Percentiles rank a stretch among this genome's conserved stretches.
phyloP scores from a whole-genome alignment of 176 grass and related monocot species.

The Zoysia pacifica region DNA sequence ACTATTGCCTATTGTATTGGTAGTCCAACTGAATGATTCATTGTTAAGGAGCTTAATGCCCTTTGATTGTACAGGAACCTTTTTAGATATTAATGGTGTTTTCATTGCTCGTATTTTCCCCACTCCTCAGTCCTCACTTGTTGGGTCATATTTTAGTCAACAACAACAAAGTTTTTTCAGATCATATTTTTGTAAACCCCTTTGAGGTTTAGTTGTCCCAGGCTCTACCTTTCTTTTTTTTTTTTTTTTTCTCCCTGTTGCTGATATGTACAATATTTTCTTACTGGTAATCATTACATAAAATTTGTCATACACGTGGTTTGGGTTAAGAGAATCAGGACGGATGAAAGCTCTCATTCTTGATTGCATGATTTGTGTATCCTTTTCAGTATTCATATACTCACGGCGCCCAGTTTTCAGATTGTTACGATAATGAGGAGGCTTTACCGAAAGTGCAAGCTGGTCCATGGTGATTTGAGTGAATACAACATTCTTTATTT shows the following conservation, averaged over 20 bases:
- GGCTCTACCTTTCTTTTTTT: no score
- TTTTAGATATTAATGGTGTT: no score
- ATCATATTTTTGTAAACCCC: no score
- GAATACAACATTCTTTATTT: conserved; percentile 99
- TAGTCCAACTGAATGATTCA: neutral
- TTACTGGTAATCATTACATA: neutral
- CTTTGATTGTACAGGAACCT: no score
- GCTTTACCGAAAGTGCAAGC: conserved; percentile 91
- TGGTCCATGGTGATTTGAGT: conserved; percentile 98
- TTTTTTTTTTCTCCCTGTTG: neutral
- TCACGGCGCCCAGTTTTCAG: conserved; percentile 52
- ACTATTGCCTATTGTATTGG: neutral
- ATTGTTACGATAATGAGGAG: conserved; percentile 87
- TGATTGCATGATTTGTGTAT: neutral
- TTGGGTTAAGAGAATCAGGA: neutral
- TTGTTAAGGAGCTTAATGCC: no score
- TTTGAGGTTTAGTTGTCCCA: no score
- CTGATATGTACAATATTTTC: neutral
- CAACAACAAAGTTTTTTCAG: no score
- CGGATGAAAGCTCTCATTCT: neutral
- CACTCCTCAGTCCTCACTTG: no score
- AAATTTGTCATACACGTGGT: neutral
- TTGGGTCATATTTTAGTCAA: no score
- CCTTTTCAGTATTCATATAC: conserved; percentile 29
- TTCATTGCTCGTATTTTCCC: no score